Conservation (phyloP, 2,329 filamentous ascomycete species). For the Trichoderma koningii region DNA sequence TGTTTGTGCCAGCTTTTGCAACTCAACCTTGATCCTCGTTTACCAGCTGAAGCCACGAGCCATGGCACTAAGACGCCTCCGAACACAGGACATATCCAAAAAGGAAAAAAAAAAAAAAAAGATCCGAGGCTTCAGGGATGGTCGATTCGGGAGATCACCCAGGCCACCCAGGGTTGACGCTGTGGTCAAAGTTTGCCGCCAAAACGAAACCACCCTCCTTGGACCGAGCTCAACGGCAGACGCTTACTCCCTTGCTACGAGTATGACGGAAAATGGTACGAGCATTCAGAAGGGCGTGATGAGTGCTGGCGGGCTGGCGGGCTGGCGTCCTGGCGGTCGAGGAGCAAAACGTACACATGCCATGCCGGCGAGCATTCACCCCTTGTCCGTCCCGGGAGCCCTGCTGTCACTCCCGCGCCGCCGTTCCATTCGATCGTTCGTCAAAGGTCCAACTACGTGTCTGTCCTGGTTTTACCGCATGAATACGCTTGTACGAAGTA, state of each 20-base stretch:
- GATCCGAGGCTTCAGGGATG: slow-evolving; percentile 27
- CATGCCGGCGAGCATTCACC: not conserved
- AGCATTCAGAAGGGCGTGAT: slow-evolving; percentile 4
- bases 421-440: slow-evolving; percentile 21
- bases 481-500: not conserved
- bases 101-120: no score
- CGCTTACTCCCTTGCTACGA: slow-evolving; percentile 7
- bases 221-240: not conserved
- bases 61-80: not conserved
- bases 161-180: slow-evolving; percentile 15
- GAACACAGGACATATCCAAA: slow-evolving; percentile 22
- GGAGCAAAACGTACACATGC: not conserved
- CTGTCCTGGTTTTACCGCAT: slow-evolving; percentile 18
- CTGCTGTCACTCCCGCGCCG: slow-evolving; percentile 21
- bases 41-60: not conserved
- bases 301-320: not conserved
- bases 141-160: slow-evolving; percentile 26
- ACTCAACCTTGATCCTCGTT: not conserved
- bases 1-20: no score
- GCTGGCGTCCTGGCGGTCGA: not conserved
- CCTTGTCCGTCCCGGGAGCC: slow-evolving; percentile 21
- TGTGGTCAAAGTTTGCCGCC: slow-evolving; percentile 9
- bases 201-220: not conserved
- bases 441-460: slow-evolving; percentile 25
- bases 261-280: slow-evolving; percentile 10